Conservation (phyloP, 176 grass and related monocot species). For the Oryza glaberrima region DNA sequence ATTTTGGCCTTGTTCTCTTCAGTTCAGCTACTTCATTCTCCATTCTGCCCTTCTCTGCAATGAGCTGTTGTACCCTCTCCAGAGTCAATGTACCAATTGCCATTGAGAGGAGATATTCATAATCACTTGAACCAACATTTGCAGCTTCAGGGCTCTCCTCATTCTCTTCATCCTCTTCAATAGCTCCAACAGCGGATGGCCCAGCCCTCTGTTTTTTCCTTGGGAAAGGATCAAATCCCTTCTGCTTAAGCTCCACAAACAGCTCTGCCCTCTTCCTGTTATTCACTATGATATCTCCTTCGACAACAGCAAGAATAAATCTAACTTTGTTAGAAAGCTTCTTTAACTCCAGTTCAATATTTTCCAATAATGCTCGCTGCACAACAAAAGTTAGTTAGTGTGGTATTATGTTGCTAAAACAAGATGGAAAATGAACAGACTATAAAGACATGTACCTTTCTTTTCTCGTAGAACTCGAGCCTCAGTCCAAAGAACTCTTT, state of each 20-base stretch:
- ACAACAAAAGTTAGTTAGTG: slow-evolving; percentile 4
- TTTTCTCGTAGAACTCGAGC: slow-evolving; percentile 68
- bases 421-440: background rate
- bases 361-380: slow-evolving; percentile 63
- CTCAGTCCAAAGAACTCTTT: slow-evolving; percentile 74
- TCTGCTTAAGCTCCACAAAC: slow-evolving; percentile 61
- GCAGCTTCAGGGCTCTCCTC: slow-evolving; percentile 49
- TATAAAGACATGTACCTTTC: slow-evolving; percentile 62
- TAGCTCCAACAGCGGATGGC: slow-evolving; percentile 58
- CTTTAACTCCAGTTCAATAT: slow-evolving; percentile 60
- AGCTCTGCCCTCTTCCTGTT: slow-evolving; percentile 87
- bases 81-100: slow-evolving; percentile 79
- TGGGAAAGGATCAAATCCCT: slow-evolving; percentile 63
- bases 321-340: slow-evolving; percentile 74
- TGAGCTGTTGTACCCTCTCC: slow-evolving; percentile 70
- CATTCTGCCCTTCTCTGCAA: slow-evolving; percentile 54
- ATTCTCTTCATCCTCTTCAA: slow-evolving; percentile 52
- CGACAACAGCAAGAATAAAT: slow-evolving; percentile 74
- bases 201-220: slow-evolving; percentile 58
- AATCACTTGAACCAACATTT: slow-evolving; percentile 49
- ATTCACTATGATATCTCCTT: slow-evolving; percentile 59
- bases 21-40: slow-evolving; percentile 53
- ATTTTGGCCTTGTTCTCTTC: slow-evolving; percentile 40
- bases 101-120: slow-evolving; percentile 93
- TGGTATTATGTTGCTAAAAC: background rate